Conservation (phyloP, 768 basidiomycete genomes). For the Trametes gibbosa region DNA sequence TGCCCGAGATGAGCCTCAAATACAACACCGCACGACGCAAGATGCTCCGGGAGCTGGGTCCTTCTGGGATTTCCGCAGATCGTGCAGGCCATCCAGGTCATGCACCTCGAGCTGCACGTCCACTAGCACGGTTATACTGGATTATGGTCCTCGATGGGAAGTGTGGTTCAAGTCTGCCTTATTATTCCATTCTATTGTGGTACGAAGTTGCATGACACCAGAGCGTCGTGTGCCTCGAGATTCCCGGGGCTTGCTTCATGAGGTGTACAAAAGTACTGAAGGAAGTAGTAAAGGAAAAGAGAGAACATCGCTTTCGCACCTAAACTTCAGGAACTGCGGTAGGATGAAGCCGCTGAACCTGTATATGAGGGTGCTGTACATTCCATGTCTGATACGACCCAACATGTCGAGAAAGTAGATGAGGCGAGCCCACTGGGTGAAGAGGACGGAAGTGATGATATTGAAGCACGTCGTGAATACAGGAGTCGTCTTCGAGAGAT, state of each 20-base stretch:
- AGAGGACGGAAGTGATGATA: too few species aligned
- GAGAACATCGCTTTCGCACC: constrained; percentile 1
- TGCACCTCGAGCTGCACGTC: not conserved
- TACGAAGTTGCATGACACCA: too few species aligned
- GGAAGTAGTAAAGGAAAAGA: not conserved
- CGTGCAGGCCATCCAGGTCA: not conserved
- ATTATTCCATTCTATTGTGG: too few species aligned
- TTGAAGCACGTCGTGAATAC: not conserved
- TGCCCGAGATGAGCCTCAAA: not conserved
- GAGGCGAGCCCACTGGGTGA: too few species aligned
- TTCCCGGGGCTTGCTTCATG: not conserved
- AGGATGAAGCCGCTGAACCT: constrained; percentile 7
- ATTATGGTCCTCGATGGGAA: not conserved
- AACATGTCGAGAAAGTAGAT: not conserved
- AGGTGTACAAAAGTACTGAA: not conserved
- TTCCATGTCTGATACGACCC: not conserved
- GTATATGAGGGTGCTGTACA: constrained; percentile 11
- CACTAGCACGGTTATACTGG: not conserved
- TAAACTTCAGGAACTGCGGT: constrained; percentile 16
- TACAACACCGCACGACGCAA: not conserved
- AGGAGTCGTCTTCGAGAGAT: constrained; percentile 8
- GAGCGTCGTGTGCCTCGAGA: not conserved
- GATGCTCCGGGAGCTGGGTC: not conserved
- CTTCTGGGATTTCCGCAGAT: not conserved
- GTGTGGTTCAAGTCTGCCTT: too few species aligned